Conservation (phyloP, 768 basidiomycete genomes). For the Lentinula sp. region DNA sequence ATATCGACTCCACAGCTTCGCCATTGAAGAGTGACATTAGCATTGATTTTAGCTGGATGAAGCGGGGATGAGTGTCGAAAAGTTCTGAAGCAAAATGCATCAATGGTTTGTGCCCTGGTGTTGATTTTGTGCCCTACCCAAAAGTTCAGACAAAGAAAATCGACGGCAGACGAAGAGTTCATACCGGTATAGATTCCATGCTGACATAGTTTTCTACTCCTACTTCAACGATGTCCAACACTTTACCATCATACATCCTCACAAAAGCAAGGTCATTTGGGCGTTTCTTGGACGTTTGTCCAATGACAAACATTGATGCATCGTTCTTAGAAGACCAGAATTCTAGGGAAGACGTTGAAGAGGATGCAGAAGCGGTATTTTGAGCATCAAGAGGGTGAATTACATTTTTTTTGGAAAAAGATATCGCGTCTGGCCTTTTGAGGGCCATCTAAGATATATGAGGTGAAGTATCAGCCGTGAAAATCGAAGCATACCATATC, state of each 20-base stretch:
- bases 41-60: constrained; percentile 86
- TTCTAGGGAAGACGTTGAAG: constrained; percentile 59
- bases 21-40: constrained; percentile 89
- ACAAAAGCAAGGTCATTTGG: constrained; percentile 84
- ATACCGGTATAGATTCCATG: constrained; percentile 82
- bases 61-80: constrained; percentile 92
- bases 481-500: constrained; percentile 61
- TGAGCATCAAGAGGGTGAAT: constrained; percentile 85
- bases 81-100: constrained; percentile 95
- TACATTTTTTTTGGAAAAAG: constrained; percentile 91
- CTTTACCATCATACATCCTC: constrained; percentile 77
- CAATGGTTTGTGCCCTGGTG: constrained; percentile 84
- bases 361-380: constrained; percentile 5
- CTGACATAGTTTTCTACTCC: constrained; percentile 77
- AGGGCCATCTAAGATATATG: constrained; percentile 70
- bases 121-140: constrained; percentile 76
- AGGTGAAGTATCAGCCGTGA: neutral
- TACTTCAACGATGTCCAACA: constrained; percentile 94
- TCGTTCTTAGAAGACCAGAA: constrained; percentile 97
- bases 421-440: constrained; percentile 85
- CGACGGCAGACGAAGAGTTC: constrained; percentile 10
- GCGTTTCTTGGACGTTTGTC: constrained; percentile 90
- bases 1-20: constrained; percentile 77
- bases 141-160: neutral
- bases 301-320: constrained; percentile 84